Evolutionary conservation across 2,329 filamentous ascomycete genomes (phyloP).

Genomic region (Chrysoporthe austroafricana): DNA sequence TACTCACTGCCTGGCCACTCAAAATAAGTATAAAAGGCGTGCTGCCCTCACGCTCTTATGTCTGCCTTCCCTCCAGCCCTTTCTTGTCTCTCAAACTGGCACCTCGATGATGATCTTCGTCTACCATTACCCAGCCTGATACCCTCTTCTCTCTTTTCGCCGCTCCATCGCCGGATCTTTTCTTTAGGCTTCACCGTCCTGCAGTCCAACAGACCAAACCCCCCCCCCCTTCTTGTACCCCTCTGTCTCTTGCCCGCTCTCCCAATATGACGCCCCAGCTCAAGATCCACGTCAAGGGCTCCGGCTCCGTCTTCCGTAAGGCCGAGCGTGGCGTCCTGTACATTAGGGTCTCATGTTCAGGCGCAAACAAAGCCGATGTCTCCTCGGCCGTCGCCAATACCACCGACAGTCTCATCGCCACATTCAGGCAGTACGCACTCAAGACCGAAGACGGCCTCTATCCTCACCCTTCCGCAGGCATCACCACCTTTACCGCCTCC

Average conservation of each 20-base stretch:
- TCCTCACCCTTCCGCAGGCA: conserved; percentile 30
- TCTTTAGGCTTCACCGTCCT: neutral
- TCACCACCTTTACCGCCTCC: conserved; percentile 31
- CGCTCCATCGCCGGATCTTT: too few relatives aligned
- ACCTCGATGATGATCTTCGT: neutral
- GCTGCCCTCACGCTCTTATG: neutral
- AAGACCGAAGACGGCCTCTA: conserved; percentile 28
- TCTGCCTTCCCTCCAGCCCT: neutral
- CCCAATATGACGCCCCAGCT: conserved; percentile 27
- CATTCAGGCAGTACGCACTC: conserved; percentile 26
- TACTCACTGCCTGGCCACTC: too few relatives aligned
- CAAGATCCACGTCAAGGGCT: conserved; percentile 30
- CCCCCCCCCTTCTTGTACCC: neutral
- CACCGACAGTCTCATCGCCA: conserved; percentile 23
- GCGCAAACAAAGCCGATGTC: conserved; percentile 16
- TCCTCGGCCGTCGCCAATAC: conserved; percentile 24
- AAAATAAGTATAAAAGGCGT: neutral
- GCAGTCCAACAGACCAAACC: neutral
- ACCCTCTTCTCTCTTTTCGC: neutral
- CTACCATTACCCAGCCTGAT: neutral
- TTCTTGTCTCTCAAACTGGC: neutral
- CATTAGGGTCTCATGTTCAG: conserved; percentile 22
- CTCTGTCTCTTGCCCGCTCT: neutral
- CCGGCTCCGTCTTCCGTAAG: conserved; percentile 29
- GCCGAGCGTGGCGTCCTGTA: conserved; percentile 31